Conservation (phyloP, 768 basidiomycete species). For the Exidia glandulosa region DNA sequence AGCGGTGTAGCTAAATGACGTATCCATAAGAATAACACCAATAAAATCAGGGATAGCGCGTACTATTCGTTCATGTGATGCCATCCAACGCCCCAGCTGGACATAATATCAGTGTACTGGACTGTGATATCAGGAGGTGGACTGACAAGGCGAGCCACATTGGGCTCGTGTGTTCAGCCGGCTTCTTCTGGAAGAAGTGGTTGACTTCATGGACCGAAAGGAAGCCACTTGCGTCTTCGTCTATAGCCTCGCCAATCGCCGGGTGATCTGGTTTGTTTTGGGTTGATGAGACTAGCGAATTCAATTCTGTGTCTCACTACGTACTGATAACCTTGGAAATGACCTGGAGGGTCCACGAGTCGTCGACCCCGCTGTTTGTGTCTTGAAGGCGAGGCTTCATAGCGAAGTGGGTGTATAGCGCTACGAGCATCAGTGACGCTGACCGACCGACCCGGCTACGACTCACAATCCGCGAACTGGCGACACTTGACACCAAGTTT, state of each 20-base stretch:
- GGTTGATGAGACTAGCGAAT: background rate
- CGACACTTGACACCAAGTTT: conserved; percentile 2
- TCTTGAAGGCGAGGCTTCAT: background rate
- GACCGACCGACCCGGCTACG: too few species aligned
- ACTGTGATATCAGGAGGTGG: background rate
- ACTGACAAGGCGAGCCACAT: conserved; percentile 2
- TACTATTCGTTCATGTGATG: background rate
- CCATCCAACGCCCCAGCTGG: conserved; percentile 3
- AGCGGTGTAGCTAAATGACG: too few species aligned
- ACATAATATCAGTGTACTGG: background rate
- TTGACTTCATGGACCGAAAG: conserved; percentile 4
- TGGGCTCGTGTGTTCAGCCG: background rate
- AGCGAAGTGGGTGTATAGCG: conserved; percentile 1
- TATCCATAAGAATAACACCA: too few species aligned
- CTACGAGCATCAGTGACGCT: background rate
- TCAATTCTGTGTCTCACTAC: background rate
- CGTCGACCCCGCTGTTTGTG: background rate
- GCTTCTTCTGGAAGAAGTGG: background rate
- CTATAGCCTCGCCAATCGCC: conserved; percentile 3
- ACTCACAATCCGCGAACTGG: conserved; percentile 1
- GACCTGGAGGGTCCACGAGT: conserved; percentile 1
- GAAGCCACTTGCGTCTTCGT: conserved; percentile 3
- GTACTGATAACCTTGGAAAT: conserved; percentile 3
- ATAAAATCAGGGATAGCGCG: background rate
- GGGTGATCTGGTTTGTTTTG: background rate